Evolutionary conservation across 225 moss, liverwort and hornwort genomes (phyloP), one percentile per base, ranked within the genome.

Genomic region (Asterella californica): DNA sequence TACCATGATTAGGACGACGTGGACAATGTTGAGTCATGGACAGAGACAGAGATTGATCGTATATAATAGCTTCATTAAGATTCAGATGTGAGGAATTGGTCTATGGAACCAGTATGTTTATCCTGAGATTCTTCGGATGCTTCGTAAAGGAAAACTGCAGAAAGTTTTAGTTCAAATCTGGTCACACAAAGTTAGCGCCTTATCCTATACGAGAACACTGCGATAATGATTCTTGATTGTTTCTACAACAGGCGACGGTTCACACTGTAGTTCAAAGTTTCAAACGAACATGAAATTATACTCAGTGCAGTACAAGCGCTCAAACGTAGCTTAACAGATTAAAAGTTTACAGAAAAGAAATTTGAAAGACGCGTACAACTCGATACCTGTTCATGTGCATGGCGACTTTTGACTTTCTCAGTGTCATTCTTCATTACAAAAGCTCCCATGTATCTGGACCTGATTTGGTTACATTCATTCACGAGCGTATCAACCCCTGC

Each of bases 391-490:
- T 85, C 85, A 74, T 81, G 84, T 83, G 93, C 84, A 64, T 87
- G 79, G 88, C 85, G 47, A 92, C 90, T 70, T 90, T 92, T 82
- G 62, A 84, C 81, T 71, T 88, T 79, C 83, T 90, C 77, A 78
- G 78, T 52, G 18, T 84, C 88, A 76, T 91, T 89, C 81, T 94
- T 97, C 59, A 89, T 87, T 70, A 90, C 76, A 85, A 91, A 93
- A 52, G 91, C 79, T 45, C 91, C 91, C 67, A 93, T 87, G 78
- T 97, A 97, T 83, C 88, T 91, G 62, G 87, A 88, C 83, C 85
- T 91, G 45, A 97, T 97, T 67, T 93, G 94, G 47, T 90, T 82
- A 46, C 93, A 88, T 84, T 94, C 92, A 76, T 91, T 89, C 54
- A 88, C 53, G 76, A 97, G 82, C 64, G 87, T 74, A 83, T 87